A percentile compares a stretch with the other conserved stretches of the same genome.
Evolutionary conservation across 2,329 filamentous ascomycete species (phyloP).

Genomic region (Alternaria triticimaculans): DNA sequence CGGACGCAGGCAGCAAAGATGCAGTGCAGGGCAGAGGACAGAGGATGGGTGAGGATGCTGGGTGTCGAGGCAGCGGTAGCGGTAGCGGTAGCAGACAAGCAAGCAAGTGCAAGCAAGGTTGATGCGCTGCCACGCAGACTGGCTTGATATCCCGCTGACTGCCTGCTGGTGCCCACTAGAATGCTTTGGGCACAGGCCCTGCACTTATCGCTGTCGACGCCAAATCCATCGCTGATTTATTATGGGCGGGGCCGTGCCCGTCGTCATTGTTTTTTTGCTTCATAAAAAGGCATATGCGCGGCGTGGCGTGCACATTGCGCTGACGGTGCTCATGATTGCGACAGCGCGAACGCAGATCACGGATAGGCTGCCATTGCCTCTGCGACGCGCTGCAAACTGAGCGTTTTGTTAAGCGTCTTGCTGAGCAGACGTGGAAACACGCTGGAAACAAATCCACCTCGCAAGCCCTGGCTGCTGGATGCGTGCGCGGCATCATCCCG

Average conservation of each 20-base stretch:
- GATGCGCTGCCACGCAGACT: slow-evolving; percentile 18
- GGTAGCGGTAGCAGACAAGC: slow-evolving; percentile 3
- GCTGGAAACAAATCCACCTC: neutral
- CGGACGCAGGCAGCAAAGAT: slow-evolving; percentile 26
- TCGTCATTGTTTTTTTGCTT: slow-evolving; percentile 31
- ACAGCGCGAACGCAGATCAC: neutral
- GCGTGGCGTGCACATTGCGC: slow-evolving; percentile 6
- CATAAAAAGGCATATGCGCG: slow-evolving; percentile 12
- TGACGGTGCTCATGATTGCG: neutral
- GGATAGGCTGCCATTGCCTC: neutral
- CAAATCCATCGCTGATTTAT: slow-evolving; percentile 25
- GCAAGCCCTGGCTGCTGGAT: slow-evolving; percentile 1
- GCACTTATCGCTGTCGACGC: slow-evolving; percentile 28
- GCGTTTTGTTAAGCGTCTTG: neutral
- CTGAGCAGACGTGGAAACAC: neutral
- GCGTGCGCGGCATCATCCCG: slow-evolving; percentile 18
- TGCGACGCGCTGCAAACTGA: neutral
- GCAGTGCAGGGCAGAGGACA: slow-evolving; percentile 2
- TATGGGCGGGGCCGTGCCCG: slow-evolving; percentile 29
- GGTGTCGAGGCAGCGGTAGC: neutral
- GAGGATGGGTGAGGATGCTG: slow-evolving; percentile 3
- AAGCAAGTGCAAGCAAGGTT: neutral
- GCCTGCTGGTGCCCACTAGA: slow-evolving; percentile 22
- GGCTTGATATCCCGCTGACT: slow-evolving; percentile 22
- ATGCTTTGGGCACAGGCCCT: slow-evolving; percentile 22